phyloP scores from a whole-genome alignment of 192 early-diverging fungal genomes.

The Neocallimastix lanati region DNA sequence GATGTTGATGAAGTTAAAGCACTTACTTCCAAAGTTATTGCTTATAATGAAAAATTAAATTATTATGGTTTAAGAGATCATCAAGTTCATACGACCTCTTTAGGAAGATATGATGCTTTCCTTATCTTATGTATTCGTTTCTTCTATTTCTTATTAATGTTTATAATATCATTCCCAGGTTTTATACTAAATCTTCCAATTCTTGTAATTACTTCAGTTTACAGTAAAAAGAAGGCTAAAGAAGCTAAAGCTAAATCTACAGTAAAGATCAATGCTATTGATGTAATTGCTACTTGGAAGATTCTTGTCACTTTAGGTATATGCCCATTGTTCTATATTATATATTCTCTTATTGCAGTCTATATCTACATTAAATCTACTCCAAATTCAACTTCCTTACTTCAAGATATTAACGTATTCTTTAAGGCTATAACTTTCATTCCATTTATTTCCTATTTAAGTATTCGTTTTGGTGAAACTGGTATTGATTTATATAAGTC shows the following conservation, averaged over 20 bases:
- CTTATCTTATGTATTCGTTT: conserved; percentile 50
- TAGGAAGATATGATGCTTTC: conserved; percentile 46
- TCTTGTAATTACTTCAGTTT: conserved; percentile 1
- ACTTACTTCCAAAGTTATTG: conserved; percentile 47
- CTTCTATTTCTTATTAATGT: conserved; percentile 48
- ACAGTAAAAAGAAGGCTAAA: conserved; percentile 1
- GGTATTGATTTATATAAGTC: conserved; percentile 43
- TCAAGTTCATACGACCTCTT: conserved; percentile 66
- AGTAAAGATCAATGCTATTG: conserved; percentile 84
- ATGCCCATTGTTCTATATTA: conserved; percentile 50
- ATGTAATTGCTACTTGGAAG: conserved; percentile 96
- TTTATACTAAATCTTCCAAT: conserved; percentile 12
- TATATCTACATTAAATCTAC: not conserved
- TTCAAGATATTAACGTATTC: conserved; percentile 9
- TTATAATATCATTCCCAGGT: conserved; percentile 69
- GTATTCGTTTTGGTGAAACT: conserved; percentile 54
- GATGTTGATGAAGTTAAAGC: conserved; percentile 67
- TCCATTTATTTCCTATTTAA: conserved; percentile 50
- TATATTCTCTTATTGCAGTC: conserved; percentile 49
- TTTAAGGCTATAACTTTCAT: conserved; percentile 24
- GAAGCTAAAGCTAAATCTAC: conserved; percentile 69
- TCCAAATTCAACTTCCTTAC: not conserved
- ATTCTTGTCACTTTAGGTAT: conserved; percentile 56
- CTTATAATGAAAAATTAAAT: conserved; percentile 74
- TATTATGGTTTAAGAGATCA: conserved; percentile 30